Conservation (phyloP, 768 basidiomycete genomes). For the Pleurotus eryngii region DNA sequence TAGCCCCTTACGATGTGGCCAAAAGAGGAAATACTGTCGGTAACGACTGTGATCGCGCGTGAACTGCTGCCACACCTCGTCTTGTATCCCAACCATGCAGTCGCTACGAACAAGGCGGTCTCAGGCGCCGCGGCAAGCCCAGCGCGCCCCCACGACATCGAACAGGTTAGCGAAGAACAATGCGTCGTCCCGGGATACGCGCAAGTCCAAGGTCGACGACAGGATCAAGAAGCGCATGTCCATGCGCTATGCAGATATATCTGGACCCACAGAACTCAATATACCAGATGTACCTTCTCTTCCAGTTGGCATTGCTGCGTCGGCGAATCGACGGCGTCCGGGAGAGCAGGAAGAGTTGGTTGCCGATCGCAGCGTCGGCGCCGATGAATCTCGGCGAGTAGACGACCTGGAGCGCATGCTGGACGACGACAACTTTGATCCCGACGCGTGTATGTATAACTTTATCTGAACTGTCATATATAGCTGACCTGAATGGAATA, state of each 20-base stretch:
- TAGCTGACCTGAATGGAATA: slow-evolving; percentile 18
- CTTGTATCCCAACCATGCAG: slow-evolving; percentile 36
- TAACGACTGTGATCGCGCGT: too few relatives aligned
- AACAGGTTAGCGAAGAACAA: slow-evolving; percentile 32
- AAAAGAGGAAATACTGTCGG: too few relatives aligned
- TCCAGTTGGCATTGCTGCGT: slow-evolving; percentile 40
- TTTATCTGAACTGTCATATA: slow-evolving; percentile 9
- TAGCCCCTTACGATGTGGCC: too few relatives aligned
- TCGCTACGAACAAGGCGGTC: slow-evolving; percentile 53
- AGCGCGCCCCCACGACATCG: slow-evolving; percentile 18
- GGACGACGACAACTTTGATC: slow-evolving; percentile 79
- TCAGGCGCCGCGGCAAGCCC: slow-evolving; percentile 40
- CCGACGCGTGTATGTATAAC: slow-evolving; percentile 74
- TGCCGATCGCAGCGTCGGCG: slow-evolving; percentile 27
- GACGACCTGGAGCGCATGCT: slow-evolving; percentile 62
- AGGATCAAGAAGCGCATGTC: slow-evolving; percentile 97
- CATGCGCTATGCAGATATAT: slow-evolving; percentile 87
- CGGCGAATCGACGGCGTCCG: slow-evolving; percentile 20
- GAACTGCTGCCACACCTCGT: too few relatives aligned
- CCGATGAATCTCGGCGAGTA: slow-evolving; percentile 38
- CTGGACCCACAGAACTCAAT: slow-evolving; percentile 56
- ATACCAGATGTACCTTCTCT: slow-evolving; percentile 60
- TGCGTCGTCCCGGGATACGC: slow-evolving; percentile 35
- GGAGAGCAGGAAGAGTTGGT: slow-evolving; percentile 45
- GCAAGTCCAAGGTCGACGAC: slow-evolving; percentile 69